These are phyloP conservation scores for Volvariella volvacea DNA, from an alignment of 1,284 basidiomycete genomes.

Conservation along the genomic window DNA sequence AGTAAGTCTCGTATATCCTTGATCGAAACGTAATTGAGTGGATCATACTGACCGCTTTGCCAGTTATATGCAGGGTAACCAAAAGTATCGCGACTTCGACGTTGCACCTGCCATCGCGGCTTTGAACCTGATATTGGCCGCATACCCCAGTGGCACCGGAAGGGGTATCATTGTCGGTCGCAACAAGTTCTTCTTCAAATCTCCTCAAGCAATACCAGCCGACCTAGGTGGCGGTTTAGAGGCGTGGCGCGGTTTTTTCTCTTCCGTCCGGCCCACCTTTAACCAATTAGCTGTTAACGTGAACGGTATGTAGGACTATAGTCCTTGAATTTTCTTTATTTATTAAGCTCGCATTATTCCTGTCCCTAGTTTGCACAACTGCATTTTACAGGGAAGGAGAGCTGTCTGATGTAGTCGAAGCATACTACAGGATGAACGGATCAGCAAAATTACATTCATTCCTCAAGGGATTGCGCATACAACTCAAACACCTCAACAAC, in stretches of 20 bases:
- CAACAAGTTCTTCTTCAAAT: slow-evolving; percentile 66
- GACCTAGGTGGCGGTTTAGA: slow-evolving; percentile 57
- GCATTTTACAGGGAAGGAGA: slow-evolving; percentile 67
- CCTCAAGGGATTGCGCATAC: slow-evolving; percentile 52
- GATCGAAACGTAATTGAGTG: slow-evolving; percentile 1
- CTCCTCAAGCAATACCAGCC: slow-evolving; percentile 19
- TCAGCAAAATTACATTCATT: slow-evolving; percentile 47
- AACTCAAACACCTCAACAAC: slow-evolving; percentile 48
- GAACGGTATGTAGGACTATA: slow-evolving; percentile 44
- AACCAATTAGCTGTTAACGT: slow-evolving; percentile 76
- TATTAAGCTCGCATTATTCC: too few species aligned
- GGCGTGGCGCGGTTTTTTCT: slow-evolving; percentile 69
- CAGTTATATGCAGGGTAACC: slow-evolving; percentile 57
- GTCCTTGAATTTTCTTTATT: too few species aligned
- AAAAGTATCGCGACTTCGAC: slow-evolving; percentile 56
- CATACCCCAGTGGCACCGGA: slow-evolving; percentile 49
- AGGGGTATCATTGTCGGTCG: slow-evolving; percentile 67
- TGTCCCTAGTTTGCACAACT: slow-evolving; percentile 58
- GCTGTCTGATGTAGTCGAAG: slow-evolving; percentile 30
- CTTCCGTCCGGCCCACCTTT: slow-evolving; percentile 66
- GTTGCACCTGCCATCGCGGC: slow-evolving; percentile 64
- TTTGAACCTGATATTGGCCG: slow-evolving; percentile 62
- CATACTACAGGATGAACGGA: too few species aligned
- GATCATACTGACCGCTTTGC: slow-evolving; percentile 10
- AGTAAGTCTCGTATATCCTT: slow-evolving; percentile 30